phyloP scores from a whole-genome alignment of 495 filamentous ascomycete genomes.

The Chaetomium tenue region DNA sequence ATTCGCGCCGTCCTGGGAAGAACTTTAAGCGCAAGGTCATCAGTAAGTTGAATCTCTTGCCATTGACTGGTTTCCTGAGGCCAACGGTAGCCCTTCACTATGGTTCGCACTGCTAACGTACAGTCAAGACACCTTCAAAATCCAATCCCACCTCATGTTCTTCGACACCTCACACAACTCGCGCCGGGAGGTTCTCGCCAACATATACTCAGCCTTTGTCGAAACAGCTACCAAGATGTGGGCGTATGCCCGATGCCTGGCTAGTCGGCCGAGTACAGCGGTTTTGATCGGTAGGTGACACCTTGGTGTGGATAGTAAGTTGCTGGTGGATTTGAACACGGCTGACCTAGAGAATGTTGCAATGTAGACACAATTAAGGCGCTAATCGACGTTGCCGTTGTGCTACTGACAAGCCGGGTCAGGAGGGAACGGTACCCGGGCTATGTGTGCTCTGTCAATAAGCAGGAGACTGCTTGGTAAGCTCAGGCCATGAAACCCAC shows the following conservation, averaged over 20 bases:
- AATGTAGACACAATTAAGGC: constrained; percentile 61
- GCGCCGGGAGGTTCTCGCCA: constrained; percentile 61
- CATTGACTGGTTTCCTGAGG: constrained; percentile 28
- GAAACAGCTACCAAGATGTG: constrained; percentile 83
- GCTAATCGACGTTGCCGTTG: constrained; percentile 61
- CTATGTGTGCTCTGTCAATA: constrained; percentile 60
- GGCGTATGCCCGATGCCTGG: constrained; percentile 67
- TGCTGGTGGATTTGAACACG: neutral
- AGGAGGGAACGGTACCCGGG: constrained; percentile 48
- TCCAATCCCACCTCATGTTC: constrained; percentile 85
- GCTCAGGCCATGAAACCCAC: constrained; percentile 5
- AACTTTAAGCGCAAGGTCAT: constrained; percentile 79
- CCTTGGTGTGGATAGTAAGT: neutral
- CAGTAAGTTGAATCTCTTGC: constrained; percentile 40
- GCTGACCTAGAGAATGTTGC: neutral
- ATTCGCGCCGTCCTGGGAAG: constrained; percentile 62
- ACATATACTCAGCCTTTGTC: constrained; percentile 69
- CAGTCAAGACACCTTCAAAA: constrained; percentile 66
- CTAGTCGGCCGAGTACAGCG: constrained; percentile 45
- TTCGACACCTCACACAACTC: constrained; percentile 82
- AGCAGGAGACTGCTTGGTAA: constrained; percentile 67
- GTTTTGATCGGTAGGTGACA: constrained; percentile 57
- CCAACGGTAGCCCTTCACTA: too few relatives aligned
- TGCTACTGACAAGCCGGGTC: constrained; percentile 60
- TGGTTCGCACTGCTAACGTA: constrained; percentile 13